Percentiles rank a stretch among this genome's conserved stretches.
phyloP scores from a whole-genome alignment of 1,139 yeast species.

The Yamadazyma songkhlaensis region DNA sequence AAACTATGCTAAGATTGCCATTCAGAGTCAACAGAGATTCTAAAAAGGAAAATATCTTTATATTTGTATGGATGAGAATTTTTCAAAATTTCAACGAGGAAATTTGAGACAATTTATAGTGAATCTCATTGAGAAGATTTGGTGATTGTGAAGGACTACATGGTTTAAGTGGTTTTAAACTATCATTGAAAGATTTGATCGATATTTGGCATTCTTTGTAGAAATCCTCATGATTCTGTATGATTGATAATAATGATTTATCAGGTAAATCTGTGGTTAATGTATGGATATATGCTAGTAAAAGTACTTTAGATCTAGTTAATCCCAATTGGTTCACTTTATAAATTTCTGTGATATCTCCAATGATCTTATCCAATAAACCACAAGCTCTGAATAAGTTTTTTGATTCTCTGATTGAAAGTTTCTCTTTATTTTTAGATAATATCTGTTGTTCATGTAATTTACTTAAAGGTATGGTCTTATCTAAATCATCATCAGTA shows the following conservation, averaged over 20 bases:
- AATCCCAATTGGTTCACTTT: neutral
- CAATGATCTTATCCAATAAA: conserved; percentile 11
- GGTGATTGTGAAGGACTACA: conserved; percentile 17
- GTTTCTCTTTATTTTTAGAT: conserved; percentile 38
- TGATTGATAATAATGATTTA: conserved; percentile 25
- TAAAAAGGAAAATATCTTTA: no score
- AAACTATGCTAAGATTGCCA: conserved; percentile 52
- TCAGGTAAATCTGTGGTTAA: conserved; percentile 42
- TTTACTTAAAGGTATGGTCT: conserved; percentile 45
- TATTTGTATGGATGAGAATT: no score
- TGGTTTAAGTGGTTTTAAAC: conserved; percentile 6
- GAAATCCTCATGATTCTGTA: conserved; percentile 4
- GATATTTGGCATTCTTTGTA: neutral
- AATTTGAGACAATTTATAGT: no score
- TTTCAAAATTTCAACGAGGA: no score
- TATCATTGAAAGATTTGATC: conserved; percentile 1
- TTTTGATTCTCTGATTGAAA: conserved; percentile 46
- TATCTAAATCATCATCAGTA: conserved; percentile 18
- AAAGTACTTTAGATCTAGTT: conserved; percentile 10
- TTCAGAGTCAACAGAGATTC: neutral
- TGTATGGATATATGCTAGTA: conserved; percentile 35
- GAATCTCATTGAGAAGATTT: conserved; percentile 30
- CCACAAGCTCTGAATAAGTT: conserved; percentile 52
- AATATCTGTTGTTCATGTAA: conserved; percentile 50
- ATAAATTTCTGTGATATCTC: neutral